phyloP scores from a whole-genome alignment of 2,329 filamentous ascomycete genomes.

The Diaporthe australafricana region DNA sequence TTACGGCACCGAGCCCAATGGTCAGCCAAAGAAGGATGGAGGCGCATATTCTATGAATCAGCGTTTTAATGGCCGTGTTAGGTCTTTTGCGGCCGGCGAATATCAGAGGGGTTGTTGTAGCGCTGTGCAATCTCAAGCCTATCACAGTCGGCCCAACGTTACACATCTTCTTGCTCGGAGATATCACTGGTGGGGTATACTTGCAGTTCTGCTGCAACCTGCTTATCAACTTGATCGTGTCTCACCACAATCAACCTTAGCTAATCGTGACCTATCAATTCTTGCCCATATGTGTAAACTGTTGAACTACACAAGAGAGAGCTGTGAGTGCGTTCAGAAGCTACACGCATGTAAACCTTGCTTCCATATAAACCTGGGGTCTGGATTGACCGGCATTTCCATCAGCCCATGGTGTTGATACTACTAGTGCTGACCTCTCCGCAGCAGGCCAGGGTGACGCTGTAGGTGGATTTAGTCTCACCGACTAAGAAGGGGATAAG shows the following conservation, averaged over 20 bases:
- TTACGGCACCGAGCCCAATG: background rate
- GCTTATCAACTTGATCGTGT: background rate
- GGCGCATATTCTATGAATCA: slow-evolving; percentile 11
- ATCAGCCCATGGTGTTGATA: background rate
- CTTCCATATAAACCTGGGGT: background rate
- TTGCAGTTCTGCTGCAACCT: background rate
- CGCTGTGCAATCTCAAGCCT: background rate
- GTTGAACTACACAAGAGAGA: too few relatives aligned
- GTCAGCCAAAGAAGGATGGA: background rate
- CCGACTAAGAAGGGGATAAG: background rate
- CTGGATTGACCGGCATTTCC: background rate
- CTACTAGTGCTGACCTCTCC: background rate
- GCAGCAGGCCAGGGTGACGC: background rate
- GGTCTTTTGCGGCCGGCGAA: background rate
- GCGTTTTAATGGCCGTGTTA: background rate
- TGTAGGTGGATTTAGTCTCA: background rate
- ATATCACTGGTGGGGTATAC: background rate
- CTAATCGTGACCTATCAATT: background rate
- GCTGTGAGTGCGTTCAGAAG: too few relatives aligned
- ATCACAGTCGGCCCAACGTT: background rate
- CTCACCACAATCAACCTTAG: background rate
- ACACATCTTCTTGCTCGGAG: background rate
- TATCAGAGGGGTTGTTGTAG: background rate
- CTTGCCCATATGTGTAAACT: background rate
- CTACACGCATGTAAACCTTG: too few relatives aligned